Base-by-base conservation (phyloP, 1,284 basidiomycete species). In the Hypsizygus ulmarius region DNA sequence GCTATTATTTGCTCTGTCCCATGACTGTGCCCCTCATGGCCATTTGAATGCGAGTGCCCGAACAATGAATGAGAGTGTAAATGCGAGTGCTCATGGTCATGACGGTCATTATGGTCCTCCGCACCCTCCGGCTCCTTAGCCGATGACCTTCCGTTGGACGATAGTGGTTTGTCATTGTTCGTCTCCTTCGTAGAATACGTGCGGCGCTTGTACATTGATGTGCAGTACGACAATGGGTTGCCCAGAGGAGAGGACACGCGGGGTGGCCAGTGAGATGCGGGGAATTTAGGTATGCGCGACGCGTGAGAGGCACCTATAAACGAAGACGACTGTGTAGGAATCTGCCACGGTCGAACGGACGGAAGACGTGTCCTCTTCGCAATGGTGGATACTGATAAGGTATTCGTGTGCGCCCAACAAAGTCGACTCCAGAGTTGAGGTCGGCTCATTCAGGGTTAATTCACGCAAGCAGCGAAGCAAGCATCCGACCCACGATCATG, bases 1-100 rank as follows among this genome's bases (percentile, higher is more conserved):
- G 85, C 76, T 49, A 93, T 78, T 47, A 93, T 77, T 64, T 83
- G 77, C 58, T 87, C 86, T 18, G 85, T 81, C 35, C 80, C 78
- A 56, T 86, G 80, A n/a, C 71, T 71, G 53, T 87, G 80, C 25
- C 75, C 81, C 41, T 84, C 77, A 49, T 85, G 81, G 19, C 69
- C 74, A 60, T 88, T 84, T 34, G 79, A 77, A 62, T 90, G 87
- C 7, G 77, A 77, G 59, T 87, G 84, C 1, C 75, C 68, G 51
- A 84, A 79, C 53, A 82, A 61, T 27, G 77, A 75, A 53, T 79
- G 79, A 8, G 75, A 78, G 52, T 79, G 79, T 0, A 69, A 61
- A 54, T 70, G 69, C n/a, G 61, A 50, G 48, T 65, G 59, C 8
- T 59, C 49, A 42, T 63, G 62, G 21, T 59, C 55, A 34, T 67